Evolutionary conservation across 2,329 filamentous ascomycete genomes (phyloP), one percentile per base, ranked within the genome.

Genomic region (Paracamarosporium sp.): DNA sequence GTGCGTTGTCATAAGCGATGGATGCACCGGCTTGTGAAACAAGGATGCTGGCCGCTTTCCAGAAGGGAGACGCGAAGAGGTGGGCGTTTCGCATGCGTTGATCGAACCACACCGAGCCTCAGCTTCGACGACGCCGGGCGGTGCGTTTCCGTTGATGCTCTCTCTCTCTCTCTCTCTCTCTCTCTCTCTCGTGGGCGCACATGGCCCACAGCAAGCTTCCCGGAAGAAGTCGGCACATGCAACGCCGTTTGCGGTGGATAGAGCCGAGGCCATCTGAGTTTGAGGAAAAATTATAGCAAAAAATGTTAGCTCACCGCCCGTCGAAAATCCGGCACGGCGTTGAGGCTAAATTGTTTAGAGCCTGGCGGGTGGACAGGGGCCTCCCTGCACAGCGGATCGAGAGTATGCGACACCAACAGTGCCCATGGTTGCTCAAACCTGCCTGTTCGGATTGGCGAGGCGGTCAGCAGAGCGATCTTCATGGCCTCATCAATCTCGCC

Each of bases 331-430:
- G 66, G 62, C 53, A 60, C 56, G 60, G 56, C 62, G 67, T 67
- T 65, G 67, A 69, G 68, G 69, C 71, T 73, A 74, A 67, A 66
- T 64, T 47, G 59, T 58, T 62, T 66, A 68, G 61, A 46, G 55
- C 56, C 36, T 40, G 36, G 36, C 17, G 9, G 17, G 7, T 22
- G 22, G 59, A 53, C 61, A 64, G 62, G 63, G 70, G 65, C 63
- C 30, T 63, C 50, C 62, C 62, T 67, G 67, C 58, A 59, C 50
- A 50, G 60, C 66, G 64, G 64, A 62, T 57, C 66, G 52, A 68
- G 66, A 66, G 64, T 65, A 73, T 75, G 71, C 71, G 71, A 67
- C 66, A 66, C 67, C 67, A 65, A 68, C 22, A 74, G 71, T 65
- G 71, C 67, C 64, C 62, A 50, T 54, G 53, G 41, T 50, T 7